Evolutionary conservation across 1,139 yeast genomes (phyloP).

Genomic region (Pichia norvegensis): DNA sequence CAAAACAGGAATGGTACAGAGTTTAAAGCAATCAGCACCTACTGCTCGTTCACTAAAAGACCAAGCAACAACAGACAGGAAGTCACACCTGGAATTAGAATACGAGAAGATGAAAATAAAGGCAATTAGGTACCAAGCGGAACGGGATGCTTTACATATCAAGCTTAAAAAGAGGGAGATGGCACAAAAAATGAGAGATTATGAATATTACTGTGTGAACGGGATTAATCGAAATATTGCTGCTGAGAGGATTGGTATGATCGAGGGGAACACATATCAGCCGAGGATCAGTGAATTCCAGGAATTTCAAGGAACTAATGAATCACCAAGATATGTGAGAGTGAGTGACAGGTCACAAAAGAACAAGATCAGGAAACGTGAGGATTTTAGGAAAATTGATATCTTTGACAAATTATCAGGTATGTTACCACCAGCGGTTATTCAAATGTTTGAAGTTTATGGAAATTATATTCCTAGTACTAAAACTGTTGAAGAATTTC

Average conservation of each 20-base stretch:
- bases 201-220: conserved; percentile 14
- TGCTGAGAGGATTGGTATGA: not conserved
- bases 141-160: conserved; percentile 3
- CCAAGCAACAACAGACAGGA: not conserved
- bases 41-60: not conserved
- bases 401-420: not conserved
- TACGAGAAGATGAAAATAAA: conserved; percentile 8
- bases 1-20: too few species aligned
- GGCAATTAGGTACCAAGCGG: conserved; percentile 7
- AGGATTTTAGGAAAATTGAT: not conserved
- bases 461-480: conserved; percentile 4
- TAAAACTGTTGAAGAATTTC: conserved; percentile 8
- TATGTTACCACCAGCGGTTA: conserved; percentile 1
- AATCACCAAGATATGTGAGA: not conserved
- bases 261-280: too few species aligned
- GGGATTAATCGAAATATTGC: conserved; percentile 2
- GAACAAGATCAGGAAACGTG: too few species aligned
- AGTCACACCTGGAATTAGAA: conserved; percentile 7
- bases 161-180: conserved; percentile 1
- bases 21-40: too few species aligned
- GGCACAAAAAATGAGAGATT: conserved; percentile 8
- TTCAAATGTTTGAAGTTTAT: not conserved
- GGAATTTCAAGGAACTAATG: not conserved
- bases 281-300: too few species aligned
- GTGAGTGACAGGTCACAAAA: not conserved